Base-by-base conservation (phyloP, 208 protist genomes). In the Acanthamoeba sp. region DNA sequence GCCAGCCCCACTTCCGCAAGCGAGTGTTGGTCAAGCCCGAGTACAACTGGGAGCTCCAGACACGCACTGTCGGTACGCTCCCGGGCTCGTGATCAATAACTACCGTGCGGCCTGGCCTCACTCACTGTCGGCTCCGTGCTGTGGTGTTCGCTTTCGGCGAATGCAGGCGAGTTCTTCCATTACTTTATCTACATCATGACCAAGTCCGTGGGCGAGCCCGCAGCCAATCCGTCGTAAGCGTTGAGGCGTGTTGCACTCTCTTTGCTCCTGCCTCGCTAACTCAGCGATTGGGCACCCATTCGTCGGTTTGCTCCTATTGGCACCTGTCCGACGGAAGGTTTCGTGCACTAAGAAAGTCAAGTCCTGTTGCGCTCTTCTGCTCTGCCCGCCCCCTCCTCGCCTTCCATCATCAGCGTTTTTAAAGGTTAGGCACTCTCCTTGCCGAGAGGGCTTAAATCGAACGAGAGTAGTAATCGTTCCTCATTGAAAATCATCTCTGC, bases 101-200 rank as follows among this genome's bases (percentile, higher is more conserved):
- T n/a, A n/a, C n/a, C n/a, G n/a, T n/a, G n/a, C n/a, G n/a, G n/a
- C n/a, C n/a, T n/a, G n/a, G n/a, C n/a, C n/a, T n/a, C n/a, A n/a
- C n/a, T n/a, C n/a, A n/a, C n/a, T n/a, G n/a, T n/a, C n/a, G n/a
- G n/a, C n/a, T n/a, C n/a, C n/a, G n/a, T n/a, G n/a, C n/a, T n/a
- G n/a, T n/a, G n/a, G n/a, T n/a, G n/a, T n/a, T n/a, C n/a, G n/a
- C n/a, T n/a, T n/a, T n/a, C n/a, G n/a, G n/a, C n/a, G n/a, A n/a
- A n/a, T 45, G 87, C 80, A 59, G 94, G 94, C 14, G 94, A 95
- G 16, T 50, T 82, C 36, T 95, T 95, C 89, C 94, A 96, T 34
- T 96, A 96, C 45, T 95, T 94, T 50, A 92, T 95, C 36, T 96
- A 95, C 52, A 82, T 94, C 52, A 94, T 94, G 89, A 94, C 59